Evolutionary conservation across 768 basidiomycete genomes (phyloP).

Genomic region (Fistulinella prunicolor): DNA sequence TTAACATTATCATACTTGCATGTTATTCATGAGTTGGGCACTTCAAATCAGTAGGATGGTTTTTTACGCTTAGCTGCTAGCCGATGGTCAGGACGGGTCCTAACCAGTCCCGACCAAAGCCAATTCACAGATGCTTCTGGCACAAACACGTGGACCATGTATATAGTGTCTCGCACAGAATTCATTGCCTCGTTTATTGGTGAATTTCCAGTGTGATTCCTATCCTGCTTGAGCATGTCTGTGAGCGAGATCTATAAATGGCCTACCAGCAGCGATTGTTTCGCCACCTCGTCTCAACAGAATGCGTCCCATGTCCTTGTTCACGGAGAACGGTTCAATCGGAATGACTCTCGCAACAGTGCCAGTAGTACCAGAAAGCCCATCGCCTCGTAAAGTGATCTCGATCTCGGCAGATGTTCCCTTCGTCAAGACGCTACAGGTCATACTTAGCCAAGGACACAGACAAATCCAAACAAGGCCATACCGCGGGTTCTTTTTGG

Average conservation of each 20-base stretch:
- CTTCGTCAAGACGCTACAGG: constrained; percentile 76
- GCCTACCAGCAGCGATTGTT: constrained; percentile 86
- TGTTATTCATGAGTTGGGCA: constrained; percentile 8
- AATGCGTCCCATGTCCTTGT: constrained; percentile 96
- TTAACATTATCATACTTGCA: constrained; percentile 19
- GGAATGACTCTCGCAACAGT: constrained; percentile 62
- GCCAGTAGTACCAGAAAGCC: constrained; percentile 46
- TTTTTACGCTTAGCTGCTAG: too few species aligned
- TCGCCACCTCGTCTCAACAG: constrained; percentile 86
- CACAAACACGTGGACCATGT: constrained; percentile 19
- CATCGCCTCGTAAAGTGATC: constrained; percentile 63
- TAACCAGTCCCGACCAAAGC: too few species aligned
- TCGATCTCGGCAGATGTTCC: constrained; percentile 82
- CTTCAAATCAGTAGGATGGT: too few species aligned
- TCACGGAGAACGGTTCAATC: constrained; percentile 78
- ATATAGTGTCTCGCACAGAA: constrained; percentile 2
- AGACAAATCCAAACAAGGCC: neutral
- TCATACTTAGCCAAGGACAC: constrained; percentile 5
- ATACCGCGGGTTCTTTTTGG: constrained; percentile 81
- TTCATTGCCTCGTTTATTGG: constrained; percentile 19
- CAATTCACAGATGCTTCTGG: too few species aligned
- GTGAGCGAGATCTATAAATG: neutral
- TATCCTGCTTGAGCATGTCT: constrained; percentile 17
- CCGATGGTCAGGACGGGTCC: too few species aligned
- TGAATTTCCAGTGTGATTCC: constrained; percentile 46